Conservation (phyloP, 2,329 filamentous ascomycete genomes). For the Sarocladiaceae sp. region DNA sequence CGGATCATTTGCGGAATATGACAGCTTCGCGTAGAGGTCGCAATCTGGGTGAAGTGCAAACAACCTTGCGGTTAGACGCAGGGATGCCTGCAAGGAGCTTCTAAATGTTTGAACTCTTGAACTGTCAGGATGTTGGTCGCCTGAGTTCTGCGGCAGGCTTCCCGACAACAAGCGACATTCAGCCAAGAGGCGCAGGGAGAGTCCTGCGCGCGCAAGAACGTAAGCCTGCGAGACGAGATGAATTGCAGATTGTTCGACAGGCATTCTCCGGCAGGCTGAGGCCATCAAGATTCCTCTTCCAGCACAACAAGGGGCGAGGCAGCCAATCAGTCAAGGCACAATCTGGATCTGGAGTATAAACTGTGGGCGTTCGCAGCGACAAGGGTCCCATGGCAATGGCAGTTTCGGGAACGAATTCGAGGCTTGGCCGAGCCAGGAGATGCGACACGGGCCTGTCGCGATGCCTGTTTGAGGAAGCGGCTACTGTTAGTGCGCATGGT, state of each 20-base stretch:
- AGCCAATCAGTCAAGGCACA: background rate
- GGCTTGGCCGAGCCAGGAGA: conserved; percentile 6
- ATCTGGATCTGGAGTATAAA: background rate
- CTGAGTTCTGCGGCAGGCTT: background rate
- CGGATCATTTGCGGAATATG: background rate
- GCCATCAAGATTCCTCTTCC: no score
- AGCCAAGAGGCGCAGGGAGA: background rate
- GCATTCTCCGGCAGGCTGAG: background rate
- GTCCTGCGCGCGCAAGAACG: background rate
- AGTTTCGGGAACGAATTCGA: conserved; percentile 6
- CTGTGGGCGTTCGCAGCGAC: background rate
- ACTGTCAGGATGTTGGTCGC: background rate
- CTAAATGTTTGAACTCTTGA: background rate
- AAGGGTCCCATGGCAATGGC: conserved; percentile 6
- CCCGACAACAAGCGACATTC: background rate
- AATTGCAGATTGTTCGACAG: background rate
- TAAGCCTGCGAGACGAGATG: conserved; percentile 4
- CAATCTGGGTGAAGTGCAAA: background rate
- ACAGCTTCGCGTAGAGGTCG: background rate
- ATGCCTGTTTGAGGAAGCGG: background rate
- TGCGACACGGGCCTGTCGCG: conserved; percentile 9
- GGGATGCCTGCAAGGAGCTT: background rate
- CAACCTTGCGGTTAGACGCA: background rate
- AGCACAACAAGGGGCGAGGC: no score
- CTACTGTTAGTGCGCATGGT: background rate